Base-by-base conservation (phyloP, 148 eudicot species). In the Persicaria maculosa region DNA sequence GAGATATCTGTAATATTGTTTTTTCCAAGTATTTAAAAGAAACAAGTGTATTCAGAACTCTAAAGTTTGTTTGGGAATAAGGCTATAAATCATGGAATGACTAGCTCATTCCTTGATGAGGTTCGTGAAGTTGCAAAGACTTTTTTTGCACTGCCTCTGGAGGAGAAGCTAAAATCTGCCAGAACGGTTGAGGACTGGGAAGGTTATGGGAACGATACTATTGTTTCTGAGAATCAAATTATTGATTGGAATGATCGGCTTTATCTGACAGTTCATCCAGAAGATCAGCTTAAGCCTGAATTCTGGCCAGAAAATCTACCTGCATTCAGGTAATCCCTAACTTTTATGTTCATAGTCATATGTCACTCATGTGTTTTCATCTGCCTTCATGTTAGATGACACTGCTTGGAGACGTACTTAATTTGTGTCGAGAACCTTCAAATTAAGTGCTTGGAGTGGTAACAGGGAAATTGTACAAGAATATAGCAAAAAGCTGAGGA, bases 1-100 rank as follows among this genome's bases (percentile, higher is more conserved):
- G 9, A 80, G 54, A 19, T 25, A 11, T 61, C 9, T 17, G 11
- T 44, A 40, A 44, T 44, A 3, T 15, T n/a, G 59, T 53, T 47
- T 59, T 77, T 31, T 62, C 7, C 14, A 20, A 7, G 46, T 53
- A 68, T 6, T 57, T 57, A 59, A 59, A 15, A 59, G 7, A 15
- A 7, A n/a, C 20, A 9, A 22, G 12, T 15, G 48, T 10, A n/a
- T 11, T 68, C 31, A 19, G 10, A n/a, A n/a, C 0, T 17, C 3
- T 25, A 31, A 5, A 5, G 6, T 65, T 36, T 65, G 70, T 65
- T 64, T 40, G 9, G 17, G 8, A 64, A 62, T 62, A 77, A 84
- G 89, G 85, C 74, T 70, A 72, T 84, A 68, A 80, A 78, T 25
- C 89, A 86, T 73, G 87, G 85, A 6, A 76, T 86, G 6, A 3